Conservation (phyloP, 306 rosid genomes). For the Inga laurina region DNA sequence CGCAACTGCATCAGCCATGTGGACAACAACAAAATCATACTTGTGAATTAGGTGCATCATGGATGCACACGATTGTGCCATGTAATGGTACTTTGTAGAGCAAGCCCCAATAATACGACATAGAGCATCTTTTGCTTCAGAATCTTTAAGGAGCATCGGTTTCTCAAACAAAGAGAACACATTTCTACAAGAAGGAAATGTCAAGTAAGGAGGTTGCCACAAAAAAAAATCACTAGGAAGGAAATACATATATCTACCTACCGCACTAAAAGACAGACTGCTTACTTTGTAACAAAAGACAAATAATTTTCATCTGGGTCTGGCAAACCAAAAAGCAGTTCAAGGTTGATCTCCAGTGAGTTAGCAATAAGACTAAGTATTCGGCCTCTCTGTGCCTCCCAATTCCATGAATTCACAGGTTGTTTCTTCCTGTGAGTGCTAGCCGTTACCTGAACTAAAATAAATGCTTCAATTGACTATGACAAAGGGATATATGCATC, state of each 20-base stretch:
- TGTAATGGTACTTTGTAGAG: constrained; percentile 83
- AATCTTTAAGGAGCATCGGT: constrained; percentile 60
- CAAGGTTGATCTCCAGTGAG: constrained; percentile 84
- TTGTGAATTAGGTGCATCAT: constrained; percentile 88
- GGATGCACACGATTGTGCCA: constrained; percentile 86
- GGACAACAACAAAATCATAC: constrained; percentile 85
- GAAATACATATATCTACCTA: background rate
- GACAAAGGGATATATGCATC: background rate
- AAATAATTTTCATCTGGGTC: constrained; percentile 73
- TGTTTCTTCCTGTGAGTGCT: constrained; percentile 66
- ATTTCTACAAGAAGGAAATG: constrained; percentile 47
- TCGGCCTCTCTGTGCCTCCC: constrained; percentile 86
- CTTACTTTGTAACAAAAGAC: constrained; percentile 82
- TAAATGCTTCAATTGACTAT: constrained; percentile 11
- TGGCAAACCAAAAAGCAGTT: constrained; percentile 76
- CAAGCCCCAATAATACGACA: constrained; percentile 88
- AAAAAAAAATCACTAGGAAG: constrained; percentile 2
- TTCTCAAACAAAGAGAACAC: constrained; percentile 84
- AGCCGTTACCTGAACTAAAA: constrained; percentile 53
- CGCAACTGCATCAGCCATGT: constrained; percentile 81
- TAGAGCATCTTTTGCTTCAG: constrained; percentile 72
- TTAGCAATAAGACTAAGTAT: constrained; percentile 85
- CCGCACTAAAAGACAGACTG: background rate
- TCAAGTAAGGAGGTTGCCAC: constrained; percentile 31
- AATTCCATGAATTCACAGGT: constrained; percentile 65